Conservation (phyloP, 2,329 filamentous ascomycete species). For the Daldinia eschscholtzii region DNA sequence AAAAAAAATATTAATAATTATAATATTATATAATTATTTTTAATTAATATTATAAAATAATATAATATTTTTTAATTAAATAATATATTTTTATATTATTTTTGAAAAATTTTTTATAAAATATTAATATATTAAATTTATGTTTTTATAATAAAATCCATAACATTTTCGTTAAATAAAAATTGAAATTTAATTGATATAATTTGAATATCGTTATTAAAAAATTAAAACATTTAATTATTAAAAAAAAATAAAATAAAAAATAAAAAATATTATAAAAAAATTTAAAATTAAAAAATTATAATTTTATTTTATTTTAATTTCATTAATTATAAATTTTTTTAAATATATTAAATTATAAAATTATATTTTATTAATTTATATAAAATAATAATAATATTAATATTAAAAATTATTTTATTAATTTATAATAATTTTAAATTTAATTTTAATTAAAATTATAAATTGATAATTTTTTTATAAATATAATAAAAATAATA, state of each 20-base stretch:
- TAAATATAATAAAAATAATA: not conserved
- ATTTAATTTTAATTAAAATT: not conserved
- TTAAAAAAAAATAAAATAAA: not conserved
- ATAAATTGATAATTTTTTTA: not conserved
- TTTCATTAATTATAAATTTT: not conserved
- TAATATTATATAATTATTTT: too few species aligned
- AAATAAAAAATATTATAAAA: not conserved
- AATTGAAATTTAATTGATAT: too few species aligned
- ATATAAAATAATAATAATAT: conserved; percentile 1
- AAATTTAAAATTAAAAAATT: not conserved
- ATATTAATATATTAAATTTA: too few species aligned
- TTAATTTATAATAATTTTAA: not conserved
- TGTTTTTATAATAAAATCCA: too few species aligned
- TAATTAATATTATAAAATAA: too few species aligned
- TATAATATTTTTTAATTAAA: too few species aligned
- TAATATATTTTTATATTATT: too few species aligned
- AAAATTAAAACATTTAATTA: not conserved
- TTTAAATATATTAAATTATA: conserved; percentile 2
- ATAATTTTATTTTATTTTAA: not conserved
- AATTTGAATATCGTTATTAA: not conserved
- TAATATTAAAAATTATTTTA: not conserved
- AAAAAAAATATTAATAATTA: too few species aligned
- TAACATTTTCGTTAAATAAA: too few species aligned
- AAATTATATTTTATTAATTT: too few species aligned
- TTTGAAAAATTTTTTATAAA: too few species aligned